Conservation (phyloP, 352 stramenopile species). For the Elongisporangium senticosum region DNA sequence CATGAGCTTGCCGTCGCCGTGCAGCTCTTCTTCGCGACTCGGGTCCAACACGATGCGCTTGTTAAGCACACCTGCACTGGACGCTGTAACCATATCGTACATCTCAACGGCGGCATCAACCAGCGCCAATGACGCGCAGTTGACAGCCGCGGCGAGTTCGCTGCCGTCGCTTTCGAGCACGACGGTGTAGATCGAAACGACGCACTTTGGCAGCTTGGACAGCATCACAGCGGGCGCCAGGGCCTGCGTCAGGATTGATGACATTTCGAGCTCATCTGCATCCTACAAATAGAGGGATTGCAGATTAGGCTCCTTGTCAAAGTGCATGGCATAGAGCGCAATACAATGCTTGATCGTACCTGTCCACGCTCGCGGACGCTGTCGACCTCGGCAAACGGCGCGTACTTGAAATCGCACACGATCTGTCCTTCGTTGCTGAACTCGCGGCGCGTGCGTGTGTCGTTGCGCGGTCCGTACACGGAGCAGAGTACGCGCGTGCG, state of each 20-base stretch:
- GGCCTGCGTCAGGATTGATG: constrained; percentile 65
- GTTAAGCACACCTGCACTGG: constrained; percentile 57
- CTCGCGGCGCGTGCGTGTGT: constrained; percentile 63
- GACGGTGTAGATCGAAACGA: constrained; percentile 86
- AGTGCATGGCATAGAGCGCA: not conserved
- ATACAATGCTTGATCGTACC: constrained; percentile 1
- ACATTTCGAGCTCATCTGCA: constrained; percentile 77
- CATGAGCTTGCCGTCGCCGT: constrained; percentile 54
- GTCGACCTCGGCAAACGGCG: constrained; percentile 67
- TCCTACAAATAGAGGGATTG: constrained; percentile 13
- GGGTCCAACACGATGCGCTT: constrained; percentile 64
- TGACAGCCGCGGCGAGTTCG: constrained; percentile 77
- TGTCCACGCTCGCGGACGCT: constrained; percentile 65
- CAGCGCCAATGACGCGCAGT: constrained; percentile 83
- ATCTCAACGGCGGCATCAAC: constrained; percentile 89
- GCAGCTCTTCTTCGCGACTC: constrained; percentile 53
- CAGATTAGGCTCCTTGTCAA: not conserved
- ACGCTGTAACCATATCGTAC: constrained; percentile 85
- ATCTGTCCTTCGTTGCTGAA: constrained; percentile 86
- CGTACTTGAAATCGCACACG: constrained; percentile 86
- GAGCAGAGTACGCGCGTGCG: constrained; percentile 85
- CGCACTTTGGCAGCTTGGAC: constrained; percentile 85
- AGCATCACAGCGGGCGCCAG: constrained; percentile 81
- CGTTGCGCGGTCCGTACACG: constrained; percentile 83
- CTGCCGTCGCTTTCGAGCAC: constrained; percentile 85